Evolutionary conservation across 116 monocot species (phyloP).

Genomic region (Cymodocea nodosa): DNA sequence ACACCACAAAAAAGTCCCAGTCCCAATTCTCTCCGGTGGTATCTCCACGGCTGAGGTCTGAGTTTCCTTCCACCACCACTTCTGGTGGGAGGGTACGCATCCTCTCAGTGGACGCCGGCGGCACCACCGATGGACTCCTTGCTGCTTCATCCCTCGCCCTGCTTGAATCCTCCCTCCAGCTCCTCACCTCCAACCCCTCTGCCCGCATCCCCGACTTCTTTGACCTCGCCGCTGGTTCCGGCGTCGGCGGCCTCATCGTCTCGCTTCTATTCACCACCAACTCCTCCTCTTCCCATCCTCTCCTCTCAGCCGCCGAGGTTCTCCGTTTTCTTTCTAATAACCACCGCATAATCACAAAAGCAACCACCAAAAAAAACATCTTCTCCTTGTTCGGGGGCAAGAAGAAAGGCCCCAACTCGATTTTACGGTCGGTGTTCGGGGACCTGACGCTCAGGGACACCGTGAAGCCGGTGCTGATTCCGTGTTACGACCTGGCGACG

Average conservation of each 20-base stretch:
- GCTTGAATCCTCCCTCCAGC: slow-evolving; percentile 48
- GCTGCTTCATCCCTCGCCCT: slow-evolving; percentile 48
- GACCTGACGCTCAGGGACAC: slow-evolving; percentile 59
- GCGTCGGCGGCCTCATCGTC: slow-evolving; percentile 62
- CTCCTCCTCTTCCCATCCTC: slow-evolving; percentile 25
- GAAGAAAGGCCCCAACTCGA: neutral
- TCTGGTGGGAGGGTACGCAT: slow-evolving; percentile 37
- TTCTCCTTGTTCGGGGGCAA: slow-evolving; percentile 8
- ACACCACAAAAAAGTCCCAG: neutral
- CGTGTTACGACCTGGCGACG: slow-evolving; percentile 65
- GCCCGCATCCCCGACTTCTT: slow-evolving; percentile 65
- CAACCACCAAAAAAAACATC: slow-evolving; percentile 4
- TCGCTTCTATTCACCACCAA: slow-evolving; percentile 53
- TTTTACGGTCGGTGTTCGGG: slow-evolving; percentile 29
- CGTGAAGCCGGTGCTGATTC: slow-evolving; percentile 64
- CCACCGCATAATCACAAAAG: neutral
- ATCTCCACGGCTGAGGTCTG: neutral
- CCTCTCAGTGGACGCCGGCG: slow-evolving; percentile 58
- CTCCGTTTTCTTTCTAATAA: slow-evolving; percentile 30
- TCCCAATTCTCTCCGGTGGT: neutral
- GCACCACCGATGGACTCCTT: slow-evolving; percentile 27
- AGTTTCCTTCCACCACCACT: neutral
- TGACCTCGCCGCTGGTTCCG: slow-evolving; percentile 76
- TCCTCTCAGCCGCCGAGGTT: slow-evolving; percentile 47
- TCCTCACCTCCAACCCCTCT: slow-evolving; percentile 28